Evolutionary conservation across 768 basidiomycete species (phyloP), one percentile per base, ranked within the genome.

Genomic region (Mycena filopes): DNA sequence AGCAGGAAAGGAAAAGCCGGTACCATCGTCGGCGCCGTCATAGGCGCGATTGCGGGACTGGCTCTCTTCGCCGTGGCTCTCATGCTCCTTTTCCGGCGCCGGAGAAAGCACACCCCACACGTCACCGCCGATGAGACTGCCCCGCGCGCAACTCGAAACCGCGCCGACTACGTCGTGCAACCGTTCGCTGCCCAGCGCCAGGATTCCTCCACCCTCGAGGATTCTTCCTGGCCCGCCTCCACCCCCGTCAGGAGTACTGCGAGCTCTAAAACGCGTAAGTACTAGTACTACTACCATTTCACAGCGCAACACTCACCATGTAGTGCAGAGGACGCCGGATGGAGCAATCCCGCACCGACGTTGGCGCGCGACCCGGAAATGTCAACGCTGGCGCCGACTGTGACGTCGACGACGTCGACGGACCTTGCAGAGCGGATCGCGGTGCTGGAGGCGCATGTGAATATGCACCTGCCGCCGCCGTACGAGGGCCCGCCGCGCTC

Each of bases 391-490:
- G 10, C 36, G 36, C 36, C 36, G 11, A 36, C 36, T 15, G 36
- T 36, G 10, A 36, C 36, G 36, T 36, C 36, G 11, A 36, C 36
- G 36, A 11, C 36, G 11, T 11, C 11, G 11, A 36, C 10, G 2
- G 15, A 15, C 15, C 36, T 36, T 10, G 36, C 36, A 15, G 36
- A 33, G 13, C 55, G 55, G 12, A 8, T 56, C 11, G 55, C 55
- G 18, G 31, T 45, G 3, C 12, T 56, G 28, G 55, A 56, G 42
- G 55, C 42, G 43, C 55, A 56, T 28, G 29, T 56, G 9, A 26
- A 33, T 8, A 42, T 45, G 26, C 55, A 56, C 18, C 21, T 46
- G 29, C 55, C 55, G 3, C 55, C 43, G 0, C 42, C 43, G 42
- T 56, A 56, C 11, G 42, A 28, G 8, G 26, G 26, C 9, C 46